Percentiles rank a stretch among this genome's conserved stretches.
These are phyloP conservation scores for Orobanche coerulescens DNA, from an alignment of 257 asterid genomes.

Conservation along the genomic window DNA sequence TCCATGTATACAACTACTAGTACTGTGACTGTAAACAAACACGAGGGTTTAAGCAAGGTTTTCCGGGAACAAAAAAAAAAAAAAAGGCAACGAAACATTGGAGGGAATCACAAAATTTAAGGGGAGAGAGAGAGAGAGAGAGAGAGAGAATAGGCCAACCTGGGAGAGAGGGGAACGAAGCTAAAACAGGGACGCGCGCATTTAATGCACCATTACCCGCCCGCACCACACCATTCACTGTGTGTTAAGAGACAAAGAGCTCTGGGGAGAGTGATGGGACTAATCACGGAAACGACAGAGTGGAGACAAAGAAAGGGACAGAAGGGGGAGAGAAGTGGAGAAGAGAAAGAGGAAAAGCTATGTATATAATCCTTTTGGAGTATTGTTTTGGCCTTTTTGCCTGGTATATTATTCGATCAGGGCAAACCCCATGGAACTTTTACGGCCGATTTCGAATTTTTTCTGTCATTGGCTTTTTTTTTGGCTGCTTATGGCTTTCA, in stretches of 20 bases:
- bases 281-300: constrained; percentile 23
- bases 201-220: constrained; percentile 22
- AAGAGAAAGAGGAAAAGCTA: constrained; percentile 5
- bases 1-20: no score
- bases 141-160: constrained; percentile 3
- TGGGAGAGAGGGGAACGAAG: constrained; percentile 16
- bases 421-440: not conserved
- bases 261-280: constrained; percentile 25
- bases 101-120: no score
- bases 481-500: constrained; percentile 9
- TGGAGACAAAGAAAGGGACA: constrained; percentile 21
- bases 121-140: not conserved
- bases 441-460: not conserved
- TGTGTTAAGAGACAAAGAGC: constrained; percentile 19
- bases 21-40: constrained; percentile 8
- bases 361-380: not conserved
- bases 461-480: not conserved
- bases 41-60: not conserved
- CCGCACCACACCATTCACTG: constrained; percentile 11
- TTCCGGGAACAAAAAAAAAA: not conserved
- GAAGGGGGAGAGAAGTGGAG: not conserved
- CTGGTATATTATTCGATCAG: constrained; percentile 12
- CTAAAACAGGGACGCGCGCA: constrained; percentile 13
- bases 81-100: not conserved
- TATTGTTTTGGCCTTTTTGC: constrained; percentile 29